Evolutionary conservation across 1,139 yeast species (phyloP).

Genomic region (Protomyces gravidus): DNA sequence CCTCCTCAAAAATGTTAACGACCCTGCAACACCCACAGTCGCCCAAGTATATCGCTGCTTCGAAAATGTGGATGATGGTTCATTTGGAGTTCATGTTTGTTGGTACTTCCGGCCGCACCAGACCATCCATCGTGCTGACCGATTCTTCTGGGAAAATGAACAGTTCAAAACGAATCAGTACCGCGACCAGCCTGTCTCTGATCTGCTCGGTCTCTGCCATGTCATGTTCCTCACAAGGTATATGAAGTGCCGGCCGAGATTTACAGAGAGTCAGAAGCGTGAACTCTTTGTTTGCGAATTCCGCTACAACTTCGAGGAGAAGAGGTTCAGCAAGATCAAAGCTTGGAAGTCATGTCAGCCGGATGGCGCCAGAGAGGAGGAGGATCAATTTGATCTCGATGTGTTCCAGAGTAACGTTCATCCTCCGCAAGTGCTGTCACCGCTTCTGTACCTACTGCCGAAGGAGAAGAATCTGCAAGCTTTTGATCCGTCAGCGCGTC

Average conservation of each 20-base stretch:
- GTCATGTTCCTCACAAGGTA: conserved; percentile 91
- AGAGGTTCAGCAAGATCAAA: conserved; percentile 85
- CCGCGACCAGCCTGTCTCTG: conserved; percentile 85
- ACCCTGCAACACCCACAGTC: conserved; percentile 80
- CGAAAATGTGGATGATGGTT: conserved; percentile 69
- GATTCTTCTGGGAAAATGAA: conserved; percentile 85
- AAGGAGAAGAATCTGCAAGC: conserved; percentile 54
- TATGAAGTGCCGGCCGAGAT: conserved; percentile 84
- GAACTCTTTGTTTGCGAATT: conserved; percentile 77
- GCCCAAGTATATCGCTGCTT: conserved; percentile 92
- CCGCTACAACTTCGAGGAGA: conserved; percentile 85
- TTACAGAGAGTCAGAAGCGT: conserved; percentile 51
- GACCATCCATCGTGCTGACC: conserved; percentile 86
- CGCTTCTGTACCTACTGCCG: conserved; percentile 70
- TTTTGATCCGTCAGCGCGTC: conserved; percentile 49
- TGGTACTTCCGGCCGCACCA: conserved; percentile 98
- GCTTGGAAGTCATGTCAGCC: conserved; percentile 99
- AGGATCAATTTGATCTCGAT: conserved; percentile 70
- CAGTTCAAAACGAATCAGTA: conserved; percentile 96
- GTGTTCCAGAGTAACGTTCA: conserved; percentile 48
- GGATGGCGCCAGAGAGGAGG: conserved; percentile 79
- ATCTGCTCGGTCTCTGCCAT: conserved; percentile 87
- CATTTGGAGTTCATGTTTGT: conserved; percentile 85
- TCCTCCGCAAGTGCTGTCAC: conserved; percentile 69
- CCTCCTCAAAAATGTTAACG: conserved; percentile 77